These are phyloP conservation scores for Aspergillus transmontanensis DNA, from an alignment of 2,329 filamentous ascomycete genomes.

Conservation along the genomic window DNA sequence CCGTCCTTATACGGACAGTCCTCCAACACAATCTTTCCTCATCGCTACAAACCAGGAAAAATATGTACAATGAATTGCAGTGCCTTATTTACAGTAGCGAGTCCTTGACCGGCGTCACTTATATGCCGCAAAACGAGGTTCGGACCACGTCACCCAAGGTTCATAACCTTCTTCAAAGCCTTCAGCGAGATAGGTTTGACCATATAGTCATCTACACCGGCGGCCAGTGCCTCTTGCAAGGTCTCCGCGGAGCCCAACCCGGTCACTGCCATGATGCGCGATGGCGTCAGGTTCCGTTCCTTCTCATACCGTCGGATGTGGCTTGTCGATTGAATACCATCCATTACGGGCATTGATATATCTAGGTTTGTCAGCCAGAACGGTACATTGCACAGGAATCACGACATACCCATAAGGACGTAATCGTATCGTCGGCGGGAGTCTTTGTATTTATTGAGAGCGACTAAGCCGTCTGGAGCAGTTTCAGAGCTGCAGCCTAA, in stretches of 20 bases:
- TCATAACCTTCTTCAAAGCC: constrained; percentile 33
- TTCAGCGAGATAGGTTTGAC: constrained; percentile 35
- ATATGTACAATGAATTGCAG: neutral
- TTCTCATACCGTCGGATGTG: constrained; percentile 42
- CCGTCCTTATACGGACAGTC: too few species aligned
- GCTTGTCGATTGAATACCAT: constrained; percentile 46
- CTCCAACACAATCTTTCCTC: neutral
- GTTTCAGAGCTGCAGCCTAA: constrained; percentile 39
- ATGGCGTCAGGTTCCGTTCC: constrained; percentile 20
- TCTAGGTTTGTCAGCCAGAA: constrained; percentile 30
- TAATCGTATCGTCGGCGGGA: constrained; percentile 36
- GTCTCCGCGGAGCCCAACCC: constrained; percentile 34
- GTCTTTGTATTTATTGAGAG: constrained; percentile 38
- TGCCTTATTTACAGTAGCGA: neutral
- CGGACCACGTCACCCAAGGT: constrained; percentile 19
- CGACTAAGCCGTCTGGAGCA: constrained; percentile 42
- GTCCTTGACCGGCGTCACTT: neutral
- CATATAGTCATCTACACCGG: constrained; percentile 35
- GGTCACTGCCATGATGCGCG: constrained; percentile 35
- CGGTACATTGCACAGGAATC: neutral
- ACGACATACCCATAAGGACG: constrained; percentile 34
- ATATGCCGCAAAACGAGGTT: neutral
- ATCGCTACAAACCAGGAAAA: neutral
- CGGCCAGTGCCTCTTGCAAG: constrained; percentile 32
- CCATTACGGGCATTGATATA: constrained; percentile 49